A percentile compares a stretch with the other conserved stretches of the same genome.
Evolutionary conservation across 805 yeast genomes (phyloP).

Genomic region (Phaffomyces antillensis): DNA sequence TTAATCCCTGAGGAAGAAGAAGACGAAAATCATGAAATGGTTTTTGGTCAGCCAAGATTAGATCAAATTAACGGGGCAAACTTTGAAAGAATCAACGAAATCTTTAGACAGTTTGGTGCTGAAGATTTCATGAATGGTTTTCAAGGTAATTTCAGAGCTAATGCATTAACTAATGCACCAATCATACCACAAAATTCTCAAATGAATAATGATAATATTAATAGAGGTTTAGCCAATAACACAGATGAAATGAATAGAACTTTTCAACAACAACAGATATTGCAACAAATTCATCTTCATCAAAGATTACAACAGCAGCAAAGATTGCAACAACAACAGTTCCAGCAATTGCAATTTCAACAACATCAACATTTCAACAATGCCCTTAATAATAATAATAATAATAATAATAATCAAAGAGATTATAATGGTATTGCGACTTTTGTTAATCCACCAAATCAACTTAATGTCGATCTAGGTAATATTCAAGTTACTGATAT

Average conservation of each 20-base stretch:
- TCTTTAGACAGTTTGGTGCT: neutral
- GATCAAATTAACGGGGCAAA: neutral
- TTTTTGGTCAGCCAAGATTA: neutral
- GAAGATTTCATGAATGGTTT: neutral
- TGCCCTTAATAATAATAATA: too few relatives aligned
- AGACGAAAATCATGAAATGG: neutral
- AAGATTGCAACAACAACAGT: too few relatives aligned
- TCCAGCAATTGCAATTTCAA: neutral
- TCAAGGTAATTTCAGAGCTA: neutral
- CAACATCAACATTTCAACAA: neutral
- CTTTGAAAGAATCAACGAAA: slow-evolving; percentile 1
- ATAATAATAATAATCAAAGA: too few relatives aligned
- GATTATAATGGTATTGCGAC: too few relatives aligned
- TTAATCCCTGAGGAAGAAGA: neutral
- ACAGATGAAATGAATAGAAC: neutral
- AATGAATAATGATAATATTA: too few relatives aligned
- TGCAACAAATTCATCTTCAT: neutral
- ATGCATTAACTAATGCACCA: neutral
- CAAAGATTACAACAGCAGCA: too few relatives aligned
- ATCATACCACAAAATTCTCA: too few relatives aligned
- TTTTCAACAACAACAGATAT: neutral
- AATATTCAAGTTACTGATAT: neutral
- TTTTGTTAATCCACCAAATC: neutral
- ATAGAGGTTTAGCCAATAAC: too few relatives aligned
- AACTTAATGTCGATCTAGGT: neutral